Evolutionary conservation across 148 eudicot genomes (phyloP).

Genomic region (Fagopyrum homotropicum): DNA sequence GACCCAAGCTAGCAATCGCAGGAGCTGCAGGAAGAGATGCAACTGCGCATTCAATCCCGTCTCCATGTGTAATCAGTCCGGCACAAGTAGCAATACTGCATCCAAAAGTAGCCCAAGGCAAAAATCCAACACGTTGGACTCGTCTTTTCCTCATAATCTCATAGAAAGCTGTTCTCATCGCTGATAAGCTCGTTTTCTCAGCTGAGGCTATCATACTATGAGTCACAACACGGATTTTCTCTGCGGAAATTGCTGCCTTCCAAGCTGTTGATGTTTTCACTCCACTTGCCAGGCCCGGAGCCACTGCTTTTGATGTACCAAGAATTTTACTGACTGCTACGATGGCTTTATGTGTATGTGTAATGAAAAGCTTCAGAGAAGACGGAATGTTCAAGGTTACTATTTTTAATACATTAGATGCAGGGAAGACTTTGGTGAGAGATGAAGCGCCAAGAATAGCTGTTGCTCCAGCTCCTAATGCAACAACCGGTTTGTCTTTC

Average conservation of each 20-base stretch:
- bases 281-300: conserved; percentile 51
- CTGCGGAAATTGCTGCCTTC: conserved; percentile 77
- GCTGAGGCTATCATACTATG: conserved; percentile 85
- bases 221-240: conserved; percentile 63
- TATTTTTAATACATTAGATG: conserved; percentile 55
- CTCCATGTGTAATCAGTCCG: conserved; percentile 60
- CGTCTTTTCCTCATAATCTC: conserved; percentile 88
- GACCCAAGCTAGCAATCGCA: conserved; percentile 68
- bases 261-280: conserved; percentile 43
- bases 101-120: conserved; percentile 93
- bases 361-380: conserved; percentile 53
- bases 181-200: conserved; percentile 80
- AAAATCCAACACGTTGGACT: conserved; percentile 46
- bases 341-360: conserved; percentile 58
- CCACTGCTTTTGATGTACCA: conserved; percentile 59
- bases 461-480: conserved; percentile 93
- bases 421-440: conserved; percentile 64
- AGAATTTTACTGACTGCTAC: conserved; percentile 50
- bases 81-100: conserved; percentile 73
- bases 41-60: conserved; percentile 83
- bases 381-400: conserved; percentile 57
- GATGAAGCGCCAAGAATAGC: conserved; percentile 86
- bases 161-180: conserved; percentile 84
- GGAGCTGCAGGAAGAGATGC: conserved; percentile 67
- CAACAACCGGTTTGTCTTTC: conserved; percentile 65